These are phyloP conservation scores for Neopestalotiopsis clavispora DNA, from an alignment of 2,329 filamentous ascomycete genomes.

Conservation along the genomic window DNA sequence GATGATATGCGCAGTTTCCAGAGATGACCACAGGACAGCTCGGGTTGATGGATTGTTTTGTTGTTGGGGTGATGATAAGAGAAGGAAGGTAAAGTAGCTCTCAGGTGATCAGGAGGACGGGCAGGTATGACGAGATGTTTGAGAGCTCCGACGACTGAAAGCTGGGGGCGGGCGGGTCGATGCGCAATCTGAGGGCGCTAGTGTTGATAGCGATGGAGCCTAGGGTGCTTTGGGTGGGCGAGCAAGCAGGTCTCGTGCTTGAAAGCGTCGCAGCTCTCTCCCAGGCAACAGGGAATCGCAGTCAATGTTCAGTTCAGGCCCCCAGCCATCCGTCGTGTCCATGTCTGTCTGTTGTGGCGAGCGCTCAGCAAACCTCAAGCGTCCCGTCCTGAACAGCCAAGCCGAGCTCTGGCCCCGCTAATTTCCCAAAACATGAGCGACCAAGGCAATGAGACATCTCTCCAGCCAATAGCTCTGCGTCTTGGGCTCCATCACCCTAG, in stretches of 20 bases:
- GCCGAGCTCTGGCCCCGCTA: not conserved
- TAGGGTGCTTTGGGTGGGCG: not conserved
- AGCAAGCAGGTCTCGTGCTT: conserved; percentile 5
- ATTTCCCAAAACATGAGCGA: not conserved
- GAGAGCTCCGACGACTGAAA: conserved; percentile 12
- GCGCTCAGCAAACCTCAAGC: not conserved
- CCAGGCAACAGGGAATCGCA: no score
- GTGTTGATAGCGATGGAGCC: conserved; percentile 8
- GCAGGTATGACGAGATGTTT: conserved; percentile 14
- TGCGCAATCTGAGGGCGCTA: conserved; percentile 3
- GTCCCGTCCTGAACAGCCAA: not conserved
- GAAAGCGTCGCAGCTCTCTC: not conserved
- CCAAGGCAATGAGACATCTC: not conserved
- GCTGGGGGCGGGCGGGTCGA: conserved; percentile 7
- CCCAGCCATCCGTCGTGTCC: not conserved
- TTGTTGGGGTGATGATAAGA: conserved; percentile 16
- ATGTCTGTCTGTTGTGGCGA: not conserved
- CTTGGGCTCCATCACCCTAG: not conserved
- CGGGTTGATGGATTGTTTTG: conserved; percentile 2
- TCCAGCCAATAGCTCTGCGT: not conserved
- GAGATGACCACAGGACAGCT: not conserved
- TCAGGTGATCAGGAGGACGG: conserved; percentile 4
- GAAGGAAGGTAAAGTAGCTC: conserved; percentile 14
- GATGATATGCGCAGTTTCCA: not conserved
- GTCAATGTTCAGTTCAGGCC: not conserved